Percentiles rank a stretch among this genome's conserved stretches.
These are phyloP conservation scores for Hortaea sp. DNA, from an alignment of 2,329 filamentous ascomycete genomes.

Conservation along the genomic window DNA sequence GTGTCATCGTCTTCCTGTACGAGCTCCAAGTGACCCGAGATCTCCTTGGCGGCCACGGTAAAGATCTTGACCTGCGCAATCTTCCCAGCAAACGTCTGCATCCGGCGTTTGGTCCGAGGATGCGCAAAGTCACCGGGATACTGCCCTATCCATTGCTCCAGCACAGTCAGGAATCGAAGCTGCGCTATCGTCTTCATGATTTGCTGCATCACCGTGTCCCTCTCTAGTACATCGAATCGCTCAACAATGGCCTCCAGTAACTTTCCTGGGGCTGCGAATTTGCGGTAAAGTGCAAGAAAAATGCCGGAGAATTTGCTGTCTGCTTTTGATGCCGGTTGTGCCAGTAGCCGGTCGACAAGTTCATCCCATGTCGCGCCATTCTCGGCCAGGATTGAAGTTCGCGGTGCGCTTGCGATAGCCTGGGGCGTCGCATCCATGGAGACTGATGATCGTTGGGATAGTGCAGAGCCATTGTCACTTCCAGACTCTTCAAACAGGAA, in stretches of 20 bases:
- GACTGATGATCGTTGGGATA: slow-evolving; percentile 58
- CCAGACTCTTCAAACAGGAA: slow-evolving; percentile 63
- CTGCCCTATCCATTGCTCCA: slow-evolving; percentile 79
- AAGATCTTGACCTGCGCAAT: slow-evolving; percentile 74
- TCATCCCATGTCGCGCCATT: slow-evolving; percentile 45
- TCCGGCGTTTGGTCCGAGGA: slow-evolving; percentile 57
- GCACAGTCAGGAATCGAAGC: slow-evolving; percentile 69
- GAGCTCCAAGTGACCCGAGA: slow-evolving; percentile 64
- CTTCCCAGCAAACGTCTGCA: slow-evolving; percentile 65
- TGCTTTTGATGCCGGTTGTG: slow-evolving; percentile 71
- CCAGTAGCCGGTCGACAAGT: slow-evolving; percentile 72
- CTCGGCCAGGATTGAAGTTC: slow-evolving; percentile 35
- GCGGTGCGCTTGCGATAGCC: slow-evolving; percentile 8
- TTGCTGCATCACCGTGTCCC: slow-evolving; percentile 52
- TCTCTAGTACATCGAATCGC: slow-evolving; percentile 60
- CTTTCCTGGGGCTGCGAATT: slow-evolving; percentile 73
- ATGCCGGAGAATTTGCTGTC: slow-evolving; percentile 82
- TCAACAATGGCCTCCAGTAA: slow-evolving; percentile 70
- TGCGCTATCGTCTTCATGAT: slow-evolving; percentile 72
- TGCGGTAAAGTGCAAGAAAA: slow-evolving; percentile 87
- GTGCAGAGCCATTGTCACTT: slow-evolving; percentile 44
- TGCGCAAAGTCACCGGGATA: slow-evolving; percentile 93
- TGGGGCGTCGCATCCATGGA: slow-evolving; percentile 45
- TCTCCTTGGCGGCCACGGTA: slow-evolving; percentile 74
- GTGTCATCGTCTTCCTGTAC: slow-evolving; percentile 83